Conservation (phyloP, 2,329 filamentous ascomycete species). For the Niveomyces coronatus region DNA sequence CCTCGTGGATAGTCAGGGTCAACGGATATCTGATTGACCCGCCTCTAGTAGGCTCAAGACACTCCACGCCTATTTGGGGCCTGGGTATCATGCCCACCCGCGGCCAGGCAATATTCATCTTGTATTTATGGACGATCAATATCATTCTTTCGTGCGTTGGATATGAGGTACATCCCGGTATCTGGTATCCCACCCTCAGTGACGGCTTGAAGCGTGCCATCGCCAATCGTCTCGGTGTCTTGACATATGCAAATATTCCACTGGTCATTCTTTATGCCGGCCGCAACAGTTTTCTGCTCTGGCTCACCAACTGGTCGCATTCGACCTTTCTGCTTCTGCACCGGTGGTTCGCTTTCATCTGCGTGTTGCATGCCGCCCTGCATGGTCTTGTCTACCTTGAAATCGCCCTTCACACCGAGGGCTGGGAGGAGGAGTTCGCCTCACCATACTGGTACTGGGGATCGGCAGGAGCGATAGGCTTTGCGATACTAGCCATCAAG, state of each 20-base stretch:
- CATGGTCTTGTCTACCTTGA: constrained; percentile 34
- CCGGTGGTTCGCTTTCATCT: constrained; percentile 36
- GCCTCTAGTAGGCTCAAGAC: constrained; percentile 14
- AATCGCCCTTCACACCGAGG: constrained; percentile 19
- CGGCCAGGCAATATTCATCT: constrained; percentile 32
- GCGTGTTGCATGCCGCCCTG: constrained; percentile 32
- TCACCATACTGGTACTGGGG: constrained; percentile 34
- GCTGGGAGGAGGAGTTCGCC: constrained; percentile 17
- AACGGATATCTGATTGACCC: constrained; percentile 17
- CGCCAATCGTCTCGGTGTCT: constrained; percentile 28
- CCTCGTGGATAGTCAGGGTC: constrained; percentile 10
- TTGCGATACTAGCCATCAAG: constrained; percentile 20
- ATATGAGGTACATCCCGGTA: constrained; percentile 20
- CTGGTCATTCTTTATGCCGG: constrained; percentile 33
- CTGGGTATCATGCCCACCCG: constrained; percentile 16
- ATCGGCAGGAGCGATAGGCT: constrained; percentile 26
- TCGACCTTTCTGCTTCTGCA: constrained; percentile 36
- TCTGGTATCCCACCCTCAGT: constrained; percentile 15
- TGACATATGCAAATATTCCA: constrained; percentile 30
- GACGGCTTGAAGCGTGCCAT: constrained; percentile 25
- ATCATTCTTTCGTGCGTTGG: constrained; percentile 21
- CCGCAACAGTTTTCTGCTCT: constrained; percentile 38
- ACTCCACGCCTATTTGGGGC: constrained; percentile 14
- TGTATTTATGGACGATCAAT: constrained; percentile 28
- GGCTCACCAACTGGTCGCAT: constrained; percentile 36